A percentile compares a stretch with the other conserved stretches of the same genome.
Conservation (phyloP, 1,284 basidiomycete species). For the Moniliella sp. region DNA sequence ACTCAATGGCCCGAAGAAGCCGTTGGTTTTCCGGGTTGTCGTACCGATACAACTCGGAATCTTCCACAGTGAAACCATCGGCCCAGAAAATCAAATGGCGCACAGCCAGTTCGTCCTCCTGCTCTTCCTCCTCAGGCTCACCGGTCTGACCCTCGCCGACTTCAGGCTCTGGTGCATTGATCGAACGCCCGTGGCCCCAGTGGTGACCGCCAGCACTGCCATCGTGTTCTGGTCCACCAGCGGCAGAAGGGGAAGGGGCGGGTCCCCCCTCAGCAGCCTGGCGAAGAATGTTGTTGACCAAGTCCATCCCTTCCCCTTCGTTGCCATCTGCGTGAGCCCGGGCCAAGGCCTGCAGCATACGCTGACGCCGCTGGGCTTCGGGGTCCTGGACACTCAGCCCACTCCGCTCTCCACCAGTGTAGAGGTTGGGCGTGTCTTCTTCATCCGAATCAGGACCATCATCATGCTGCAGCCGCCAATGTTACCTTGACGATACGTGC, state of each 20-base stretch:
- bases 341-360: neutral
- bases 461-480: too few relatives aligned
- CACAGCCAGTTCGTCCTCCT: too few relatives aligned
- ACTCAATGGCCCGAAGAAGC: constrained; percentile 53
- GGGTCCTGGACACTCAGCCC: constrained; percentile 78
- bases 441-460: too few relatives aligned
- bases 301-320: constrained; percentile 29
- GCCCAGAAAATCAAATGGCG: constrained; percentile 78
- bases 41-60: constrained; percentile 64
- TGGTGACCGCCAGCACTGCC: too few relatives aligned
- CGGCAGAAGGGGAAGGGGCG: neutral
- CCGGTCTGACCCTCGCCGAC: constrained; percentile 8
- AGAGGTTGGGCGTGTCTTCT: constrained; percentile 26
- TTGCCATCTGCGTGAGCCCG: constrained; percentile 39
- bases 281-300: constrained; percentile 59
- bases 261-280: constrained; percentile 46
- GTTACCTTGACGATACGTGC: too few relatives aligned
- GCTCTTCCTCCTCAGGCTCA: constrained; percentile 38
- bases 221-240: too few relatives aligned
- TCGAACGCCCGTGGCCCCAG: constrained; percentile 5
- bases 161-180: too few relatives aligned
- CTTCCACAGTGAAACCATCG: constrained; percentile 82
- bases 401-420: constrained; percentile 39
- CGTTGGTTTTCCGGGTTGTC: constrained; percentile 57
- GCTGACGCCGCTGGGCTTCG: constrained; percentile 36